A percentile compares a stretch with the other conserved stretches of the same genome.
Evolutionary conservation across 352 stramenopile genomes (phyloP).

Genomic region (Globisporangium apiculatum): DNA sequence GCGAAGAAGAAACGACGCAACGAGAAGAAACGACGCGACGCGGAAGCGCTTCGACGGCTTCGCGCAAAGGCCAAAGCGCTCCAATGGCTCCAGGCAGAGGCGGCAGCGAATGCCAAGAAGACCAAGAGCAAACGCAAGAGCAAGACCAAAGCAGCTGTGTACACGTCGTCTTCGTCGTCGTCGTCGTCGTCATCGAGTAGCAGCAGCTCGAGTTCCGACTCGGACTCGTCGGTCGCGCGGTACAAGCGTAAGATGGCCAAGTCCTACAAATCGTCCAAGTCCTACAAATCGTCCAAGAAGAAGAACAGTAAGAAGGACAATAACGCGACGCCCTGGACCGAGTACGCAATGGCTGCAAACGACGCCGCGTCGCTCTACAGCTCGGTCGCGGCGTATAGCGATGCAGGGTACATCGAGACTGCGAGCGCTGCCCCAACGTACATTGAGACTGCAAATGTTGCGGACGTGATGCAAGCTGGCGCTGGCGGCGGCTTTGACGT

Average conservation of each 20-base stretch:
- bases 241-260: constrained; percentile 1
- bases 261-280: constrained; percentile 5
- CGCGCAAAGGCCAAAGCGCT: no score
- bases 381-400: background rate
- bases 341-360: constrained; percentile 6
- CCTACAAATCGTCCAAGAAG: background rate
- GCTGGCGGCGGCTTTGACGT: constrained; percentile 1
- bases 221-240: background rate
- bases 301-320: constrained; percentile 4
- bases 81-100: no score
- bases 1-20: constrained; percentile 18
- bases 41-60: no score
- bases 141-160: background rate
- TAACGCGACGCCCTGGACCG: constrained; percentile 1
- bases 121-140: background rate
- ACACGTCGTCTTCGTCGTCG: no score
- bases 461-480: constrained; percentile 3
- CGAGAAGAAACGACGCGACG: constrained; percentile 6
- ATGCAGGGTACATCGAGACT: background rate
- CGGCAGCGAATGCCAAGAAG: background rate
- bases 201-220: constrained; percentile 7
- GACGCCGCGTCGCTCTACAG: constrained; percentile 11
- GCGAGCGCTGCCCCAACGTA: background rate
- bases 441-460: no score
- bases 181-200: background rate